These are phyloP conservation scores for Talinum fruticosum DNA, from an alignment of 148 eudicot genomes.

Conservation along the genomic window DNA sequence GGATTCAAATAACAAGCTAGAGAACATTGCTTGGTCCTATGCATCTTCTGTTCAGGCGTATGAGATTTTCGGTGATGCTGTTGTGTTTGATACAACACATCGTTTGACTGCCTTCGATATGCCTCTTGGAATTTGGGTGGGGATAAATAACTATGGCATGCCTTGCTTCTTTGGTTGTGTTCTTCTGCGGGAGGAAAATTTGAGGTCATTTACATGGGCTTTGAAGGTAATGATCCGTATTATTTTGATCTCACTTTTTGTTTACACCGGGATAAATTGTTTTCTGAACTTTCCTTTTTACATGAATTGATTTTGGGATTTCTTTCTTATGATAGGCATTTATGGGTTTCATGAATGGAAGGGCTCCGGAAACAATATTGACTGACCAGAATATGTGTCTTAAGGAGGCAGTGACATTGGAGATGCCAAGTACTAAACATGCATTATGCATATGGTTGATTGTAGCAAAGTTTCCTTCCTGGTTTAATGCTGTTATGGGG, in stretches of 20 bases:
- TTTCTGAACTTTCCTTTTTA: not conserved
- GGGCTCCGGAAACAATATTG: constrained; percentile 77
- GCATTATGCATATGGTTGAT: constrained; percentile 94
- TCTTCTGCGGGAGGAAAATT: constrained; percentile 68
- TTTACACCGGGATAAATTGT: not conserved
- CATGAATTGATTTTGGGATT: constrained; percentile 1
- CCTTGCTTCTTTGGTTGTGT: constrained; percentile 82
- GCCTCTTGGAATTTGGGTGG: constrained; percentile 89
- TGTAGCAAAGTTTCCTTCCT: constrained; percentile 85
- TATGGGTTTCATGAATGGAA: constrained; percentile 73
- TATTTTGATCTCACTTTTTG: not conserved
- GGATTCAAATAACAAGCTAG: constrained; percentile 72
- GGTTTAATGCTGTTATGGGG: constrained; percentile 93
- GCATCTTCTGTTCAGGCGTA: constrained; percentile 79
- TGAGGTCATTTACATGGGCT: constrained; percentile 75
- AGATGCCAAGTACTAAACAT: constrained; percentile 88
- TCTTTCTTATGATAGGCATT: constrained; percentile 50
- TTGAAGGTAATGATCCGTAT: constrained; percentile 52
- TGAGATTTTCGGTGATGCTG: constrained; percentile 87
- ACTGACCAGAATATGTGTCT: constrained; percentile 93
- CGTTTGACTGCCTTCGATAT: constrained; percentile 75
- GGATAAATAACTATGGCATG: constrained; percentile 73
- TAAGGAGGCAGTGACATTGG: constrained; percentile 79
- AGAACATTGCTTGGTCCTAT: constrained; percentile 95
- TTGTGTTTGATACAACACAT: constrained; percentile 82